Conservation (phyloP, 495 filamentous ascomycete species). For the Cudoniella acicularis region DNA sequence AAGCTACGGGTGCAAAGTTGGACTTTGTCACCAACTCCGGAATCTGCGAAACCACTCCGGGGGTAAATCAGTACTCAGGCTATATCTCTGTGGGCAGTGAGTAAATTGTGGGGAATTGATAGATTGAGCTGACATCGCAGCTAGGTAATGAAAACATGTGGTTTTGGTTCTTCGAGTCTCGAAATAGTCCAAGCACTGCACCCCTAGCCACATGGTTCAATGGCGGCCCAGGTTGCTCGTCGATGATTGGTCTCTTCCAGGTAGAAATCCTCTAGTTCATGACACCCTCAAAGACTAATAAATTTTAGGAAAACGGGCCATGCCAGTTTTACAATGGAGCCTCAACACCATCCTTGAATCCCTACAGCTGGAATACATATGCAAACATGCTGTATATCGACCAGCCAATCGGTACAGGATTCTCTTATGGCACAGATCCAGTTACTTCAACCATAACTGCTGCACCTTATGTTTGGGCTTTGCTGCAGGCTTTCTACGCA, state of each 20-base stretch:
- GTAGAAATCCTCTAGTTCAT: constrained; percentile 13
- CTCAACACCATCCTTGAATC: constrained; percentile 48
- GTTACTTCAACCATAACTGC: constrained; percentile 48
- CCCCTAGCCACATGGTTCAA: constrained; percentile 54
- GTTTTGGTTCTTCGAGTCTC: constrained; percentile 55
- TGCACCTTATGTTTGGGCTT: constrained; percentile 50
- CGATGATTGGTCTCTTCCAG: constrained; percentile 57
- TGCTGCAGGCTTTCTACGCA: constrained; percentile 53
- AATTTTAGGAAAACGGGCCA: constrained; percentile 54
- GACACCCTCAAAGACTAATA: background rate
- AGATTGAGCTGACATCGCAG: no score
- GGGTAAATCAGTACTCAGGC: constrained; percentile 54
- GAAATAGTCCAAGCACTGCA: constrained; percentile 43
- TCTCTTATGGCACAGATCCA: constrained; percentile 52
- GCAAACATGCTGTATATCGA: constrained; percentile 65
- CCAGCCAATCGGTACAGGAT: constrained; percentile 60
- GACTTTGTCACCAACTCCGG: constrained; percentile 55
- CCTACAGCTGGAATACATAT: constrained; percentile 59
- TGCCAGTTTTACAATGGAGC: constrained; percentile 54
- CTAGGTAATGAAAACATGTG: constrained; percentile 49
- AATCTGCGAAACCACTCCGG: constrained; percentile 52
- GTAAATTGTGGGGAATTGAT: background rate
- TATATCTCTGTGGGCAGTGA: constrained; percentile 47
- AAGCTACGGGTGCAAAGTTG: constrained; percentile 44
- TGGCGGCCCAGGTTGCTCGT: constrained; percentile 56